These are phyloP conservation scores for Populus euphratica DNA, from an alignment of 345 rosid species.

Conservation along the genomic window DNA sequence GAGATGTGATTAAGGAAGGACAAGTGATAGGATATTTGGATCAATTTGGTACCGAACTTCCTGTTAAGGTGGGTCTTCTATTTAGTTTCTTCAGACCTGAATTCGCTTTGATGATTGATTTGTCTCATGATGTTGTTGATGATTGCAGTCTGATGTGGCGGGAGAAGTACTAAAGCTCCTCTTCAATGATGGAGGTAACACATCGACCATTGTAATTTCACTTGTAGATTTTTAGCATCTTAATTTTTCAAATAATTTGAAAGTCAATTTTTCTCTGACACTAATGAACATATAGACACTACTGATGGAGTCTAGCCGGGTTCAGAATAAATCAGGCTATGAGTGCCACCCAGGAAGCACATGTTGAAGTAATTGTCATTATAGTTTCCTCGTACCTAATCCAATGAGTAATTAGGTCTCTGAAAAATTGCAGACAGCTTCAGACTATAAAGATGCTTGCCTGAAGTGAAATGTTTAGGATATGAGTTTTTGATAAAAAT, in stretches of 20 bases:
- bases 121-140: slow-evolving; percentile 10
- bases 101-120: slow-evolving; percentile 1
- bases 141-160: slow-evolving; percentile 73
- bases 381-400: not conserved
- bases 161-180: slow-evolving; percentile 88
- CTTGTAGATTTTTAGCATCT: not conserved
- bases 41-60: slow-evolving; percentile 73
- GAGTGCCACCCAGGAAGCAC: not conserved
- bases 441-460: not conserved
- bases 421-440: not conserved
- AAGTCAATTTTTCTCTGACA: not conserved
- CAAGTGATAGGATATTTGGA: slow-evolving; percentile 83
- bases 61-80: slow-evolving; percentile 62
- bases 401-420: not conserved
- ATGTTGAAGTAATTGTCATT: not conserved
- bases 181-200: slow-evolving; percentile 76
- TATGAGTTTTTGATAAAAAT: not conserved
- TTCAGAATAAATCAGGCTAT: not conserved
- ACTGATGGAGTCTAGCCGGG: not conserved
- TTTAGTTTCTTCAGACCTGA: slow-evolving; percentile 8
- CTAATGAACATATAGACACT: not conserved
- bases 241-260: not conserved
- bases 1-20: slow-evolving; percentile 76
- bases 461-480: not conserved
- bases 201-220: slow-evolving; percentile 3